phyloP scores from a whole-genome alignment of 345 rosid genomes.

The Pugionium cornutum region DNA sequence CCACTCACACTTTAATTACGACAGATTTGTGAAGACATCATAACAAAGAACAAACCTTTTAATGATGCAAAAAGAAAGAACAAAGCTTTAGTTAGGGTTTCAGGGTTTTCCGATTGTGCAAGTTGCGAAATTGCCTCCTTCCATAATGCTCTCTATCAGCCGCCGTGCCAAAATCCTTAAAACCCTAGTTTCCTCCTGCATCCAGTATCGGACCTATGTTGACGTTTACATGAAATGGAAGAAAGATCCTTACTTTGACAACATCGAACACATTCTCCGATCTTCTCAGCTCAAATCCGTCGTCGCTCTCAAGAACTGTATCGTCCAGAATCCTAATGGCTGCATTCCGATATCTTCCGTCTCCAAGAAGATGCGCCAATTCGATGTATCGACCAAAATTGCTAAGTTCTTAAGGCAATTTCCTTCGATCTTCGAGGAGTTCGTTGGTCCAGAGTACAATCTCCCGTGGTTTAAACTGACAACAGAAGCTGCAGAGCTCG shows the following conservation, averaged over 20 bases:
- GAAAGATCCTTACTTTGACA: conserved; percentile 65
- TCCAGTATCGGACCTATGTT: conserved; percentile 55
- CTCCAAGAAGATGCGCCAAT: conserved; percentile 70
- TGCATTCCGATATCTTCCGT: conserved; percentile 71
- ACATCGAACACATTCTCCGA: conserved; percentile 67
- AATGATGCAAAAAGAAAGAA: no score
- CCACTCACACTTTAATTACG: neutral
- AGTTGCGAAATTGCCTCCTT: neutral
- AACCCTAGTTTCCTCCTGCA: conserved; percentile 29
- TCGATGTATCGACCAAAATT: conserved; percentile 68
- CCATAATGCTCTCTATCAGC: conserved; percentile 44
- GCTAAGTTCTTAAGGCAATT: conserved; percentile 65
- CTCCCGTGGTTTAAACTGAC: conserved; percentile 94
- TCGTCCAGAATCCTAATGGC: conserved; percentile 48
- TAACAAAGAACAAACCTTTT: neutral
- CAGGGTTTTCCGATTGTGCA: neutral
- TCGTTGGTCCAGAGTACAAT: conserved; percentile 62
- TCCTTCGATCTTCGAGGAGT: conserved; percentile 83
- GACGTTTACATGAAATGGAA: conserved; percentile 94
- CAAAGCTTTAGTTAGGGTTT: neutral
- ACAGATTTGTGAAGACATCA: neutral
- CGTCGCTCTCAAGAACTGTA: conserved; percentile 63
- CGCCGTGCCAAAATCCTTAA: conserved; percentile 44
- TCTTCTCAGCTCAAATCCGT: conserved; percentile 68
- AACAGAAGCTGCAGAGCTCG: conserved; percentile 62